phyloP scores from a whole-genome alignment of 345 rosid genomes.

The Mangifera indica region DNA sequence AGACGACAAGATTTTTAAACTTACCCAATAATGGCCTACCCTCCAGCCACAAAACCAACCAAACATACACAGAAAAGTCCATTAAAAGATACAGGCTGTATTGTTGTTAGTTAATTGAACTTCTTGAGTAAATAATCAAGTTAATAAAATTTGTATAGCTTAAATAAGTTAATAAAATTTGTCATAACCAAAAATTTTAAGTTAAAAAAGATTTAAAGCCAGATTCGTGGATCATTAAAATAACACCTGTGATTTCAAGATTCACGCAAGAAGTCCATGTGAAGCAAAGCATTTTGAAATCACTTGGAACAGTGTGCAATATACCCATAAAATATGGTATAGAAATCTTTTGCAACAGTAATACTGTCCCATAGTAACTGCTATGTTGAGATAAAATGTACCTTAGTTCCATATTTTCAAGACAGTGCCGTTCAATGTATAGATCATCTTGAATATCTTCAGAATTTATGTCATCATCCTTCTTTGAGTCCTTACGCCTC shows the following conservation, averaged over 20 bases:
- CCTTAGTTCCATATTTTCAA: slow-evolving; percentile 65
- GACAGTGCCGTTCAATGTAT: slow-evolving; percentile 58
- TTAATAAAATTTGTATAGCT: too few relatives aligned
- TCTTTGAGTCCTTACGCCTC: slow-evolving; percentile 21
- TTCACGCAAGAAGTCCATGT: background rate
- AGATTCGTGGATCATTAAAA: background rate
- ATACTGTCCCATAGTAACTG: background rate
- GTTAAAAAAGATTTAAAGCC: background rate
- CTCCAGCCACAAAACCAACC: too few relatives aligned
- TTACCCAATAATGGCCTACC: too few relatives aligned
- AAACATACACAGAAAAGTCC: too few relatives aligned
- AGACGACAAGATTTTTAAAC: background rate
- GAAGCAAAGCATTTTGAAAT: background rate
- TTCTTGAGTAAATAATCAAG: too few relatives aligned
- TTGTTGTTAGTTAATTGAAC: too few relatives aligned
- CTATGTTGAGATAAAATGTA: slow-evolving; percentile 19
- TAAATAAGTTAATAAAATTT: background rate
- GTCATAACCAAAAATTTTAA: background rate
- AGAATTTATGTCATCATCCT: slow-evolving; percentile 36
- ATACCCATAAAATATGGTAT: background rate
- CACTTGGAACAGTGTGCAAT: slow-evolving; percentile 6
- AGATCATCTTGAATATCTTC: slow-evolving; percentile 37
- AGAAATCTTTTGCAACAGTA: background rate
- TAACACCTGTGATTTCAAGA: background rate
- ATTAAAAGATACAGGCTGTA: background rate